Percentiles rank a stretch among this genome's conserved stretches.
Conservation (phyloP, 345 rosid genomes). For the Eucalyptus guilfoylei region DNA sequence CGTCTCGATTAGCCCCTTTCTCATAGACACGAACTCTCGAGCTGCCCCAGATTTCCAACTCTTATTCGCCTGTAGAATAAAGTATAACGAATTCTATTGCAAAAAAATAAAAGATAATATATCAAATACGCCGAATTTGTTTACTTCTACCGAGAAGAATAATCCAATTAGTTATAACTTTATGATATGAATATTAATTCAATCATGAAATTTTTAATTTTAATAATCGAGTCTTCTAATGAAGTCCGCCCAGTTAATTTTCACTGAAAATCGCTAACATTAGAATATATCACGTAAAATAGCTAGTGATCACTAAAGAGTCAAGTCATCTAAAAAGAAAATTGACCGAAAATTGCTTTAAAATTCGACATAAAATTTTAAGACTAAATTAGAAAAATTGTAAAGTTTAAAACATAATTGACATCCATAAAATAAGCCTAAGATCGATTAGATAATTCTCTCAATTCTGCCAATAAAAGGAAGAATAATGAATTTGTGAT, state of each 20-base stretch:
- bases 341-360: background rate
- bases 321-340: background rate
- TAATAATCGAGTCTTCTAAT: background rate
- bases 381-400: background rate
- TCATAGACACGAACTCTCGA: background rate
- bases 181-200: background rate
- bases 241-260: rapidly evolving
- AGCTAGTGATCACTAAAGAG: background rate
- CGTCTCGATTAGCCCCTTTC: background rate
- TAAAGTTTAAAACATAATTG: background rate
- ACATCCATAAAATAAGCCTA: background rate
- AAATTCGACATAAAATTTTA: background rate
- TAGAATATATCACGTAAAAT: rapidly evolving
- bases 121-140: background rate
- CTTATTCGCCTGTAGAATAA: background rate
- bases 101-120: background rate
- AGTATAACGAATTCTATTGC: background rate
- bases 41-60: background rate
- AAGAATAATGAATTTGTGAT: background rate
- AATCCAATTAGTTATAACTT: background rate
- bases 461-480: background rate
- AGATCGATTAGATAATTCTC: background rate
- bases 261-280: rapidly evolving
- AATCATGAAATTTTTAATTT: background rate
- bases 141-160: background rate